Evolutionary conservation across 2,329 filamentous ascomycete genomes (phyloP).

Genomic region (Aureobasidium sp.): DNA sequence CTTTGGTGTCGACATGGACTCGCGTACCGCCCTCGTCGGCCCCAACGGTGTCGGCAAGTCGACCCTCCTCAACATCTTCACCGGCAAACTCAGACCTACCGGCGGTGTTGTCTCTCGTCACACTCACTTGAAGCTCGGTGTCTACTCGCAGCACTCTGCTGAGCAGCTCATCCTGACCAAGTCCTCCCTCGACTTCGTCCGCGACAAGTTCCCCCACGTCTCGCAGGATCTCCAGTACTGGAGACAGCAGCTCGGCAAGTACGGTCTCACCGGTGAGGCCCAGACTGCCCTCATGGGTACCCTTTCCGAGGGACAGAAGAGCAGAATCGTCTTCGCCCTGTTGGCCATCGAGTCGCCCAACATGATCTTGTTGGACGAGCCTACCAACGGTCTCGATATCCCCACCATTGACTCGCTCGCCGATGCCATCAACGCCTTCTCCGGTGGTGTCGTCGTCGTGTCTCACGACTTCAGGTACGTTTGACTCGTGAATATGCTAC

Average conservation of each 20-base stretch:
- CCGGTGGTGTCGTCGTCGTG: slow-evolving; percentile 93
- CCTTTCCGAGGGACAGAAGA: slow-evolving; percentile 94
- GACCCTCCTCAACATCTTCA: slow-evolving; percentile 92
- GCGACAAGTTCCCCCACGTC: slow-evolving; percentile 84
- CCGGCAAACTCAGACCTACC: slow-evolving; percentile 83
- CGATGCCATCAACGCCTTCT: slow-evolving; percentile 94
- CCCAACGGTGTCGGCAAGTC: slow-evolving; percentile 99
- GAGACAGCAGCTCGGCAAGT: slow-evolving; percentile 92
- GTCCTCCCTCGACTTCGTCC: slow-evolving; percentile 93
- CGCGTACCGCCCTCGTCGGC: slow-evolving; percentile 89
- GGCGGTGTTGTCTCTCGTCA: slow-evolving; percentile 77
- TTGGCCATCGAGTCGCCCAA: slow-evolving; percentile 93
- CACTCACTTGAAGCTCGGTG: slow-evolving; percentile 95
- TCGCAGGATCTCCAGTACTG: slow-evolving; percentile 99
- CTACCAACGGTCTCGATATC: slow-evolving; percentile 98
- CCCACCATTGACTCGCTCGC: slow-evolving; percentile 96
- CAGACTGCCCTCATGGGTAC: slow-evolving; percentile 98
- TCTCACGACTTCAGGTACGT: slow-evolving; percentile 96
- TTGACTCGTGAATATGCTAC: background rate
- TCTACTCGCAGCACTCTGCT: slow-evolving; percentile 97
- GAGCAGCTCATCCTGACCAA: slow-evolving; percentile 98
- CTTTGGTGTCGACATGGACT: slow-evolving; percentile 99
- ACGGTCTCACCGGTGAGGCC: slow-evolving; percentile 85
- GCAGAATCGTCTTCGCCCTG: slow-evolving; percentile 93
- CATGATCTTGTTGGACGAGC: slow-evolving; percentile 97